phyloP scores from a whole-genome alignment of 2,329 filamentous ascomycete species.

The Domatiomyces globalis region DNA sequence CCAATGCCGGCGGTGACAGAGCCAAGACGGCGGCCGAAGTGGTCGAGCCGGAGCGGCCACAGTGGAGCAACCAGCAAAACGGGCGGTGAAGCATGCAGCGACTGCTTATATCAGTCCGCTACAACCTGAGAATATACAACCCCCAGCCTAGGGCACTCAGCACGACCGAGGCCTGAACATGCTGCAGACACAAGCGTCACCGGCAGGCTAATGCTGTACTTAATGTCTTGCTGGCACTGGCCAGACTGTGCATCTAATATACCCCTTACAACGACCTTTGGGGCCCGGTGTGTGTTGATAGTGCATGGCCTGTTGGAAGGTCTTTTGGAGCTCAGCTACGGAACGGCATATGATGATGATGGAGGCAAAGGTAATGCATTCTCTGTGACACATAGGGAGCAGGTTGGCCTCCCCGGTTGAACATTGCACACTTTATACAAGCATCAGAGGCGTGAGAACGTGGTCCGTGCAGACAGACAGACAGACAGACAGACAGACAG shows the following conservation, averaged over 20 bases:
- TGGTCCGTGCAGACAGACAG: not conserved
- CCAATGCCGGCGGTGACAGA: slow-evolving; percentile 22
- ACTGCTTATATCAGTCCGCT: not conserved
- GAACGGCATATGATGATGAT: not conserved
- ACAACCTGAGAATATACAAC: not conserved
- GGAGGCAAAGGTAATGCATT: not conserved
- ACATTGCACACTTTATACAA: not conserved
- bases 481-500: too few relatives aligned
- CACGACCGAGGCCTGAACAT: not conserved
- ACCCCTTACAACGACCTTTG: not conserved
- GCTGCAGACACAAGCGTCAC: not conserved
- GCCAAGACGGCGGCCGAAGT: slow-evolving; percentile 28
- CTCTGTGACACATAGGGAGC: not conserved
- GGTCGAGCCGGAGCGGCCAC: slow-evolving; percentile 15
- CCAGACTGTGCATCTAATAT: not conserved
- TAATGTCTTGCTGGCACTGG: not conserved
- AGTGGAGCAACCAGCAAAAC: slow-evolving; percentile 9
- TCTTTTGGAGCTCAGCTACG: not conserved
- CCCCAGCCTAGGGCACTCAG: not conserved
- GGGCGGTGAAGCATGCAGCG: not conserved
- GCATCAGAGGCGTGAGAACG: not conserved
- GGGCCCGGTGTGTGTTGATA: not conserved
- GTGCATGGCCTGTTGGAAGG: not conserved
- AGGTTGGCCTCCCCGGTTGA: not conserved
- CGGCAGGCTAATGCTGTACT: not conserved